These are phyloP conservation scores for Cucurbita argyrosperma DNA, from an alignment of 306 rosid genomes.

Conservation along the genomic window DNA sequence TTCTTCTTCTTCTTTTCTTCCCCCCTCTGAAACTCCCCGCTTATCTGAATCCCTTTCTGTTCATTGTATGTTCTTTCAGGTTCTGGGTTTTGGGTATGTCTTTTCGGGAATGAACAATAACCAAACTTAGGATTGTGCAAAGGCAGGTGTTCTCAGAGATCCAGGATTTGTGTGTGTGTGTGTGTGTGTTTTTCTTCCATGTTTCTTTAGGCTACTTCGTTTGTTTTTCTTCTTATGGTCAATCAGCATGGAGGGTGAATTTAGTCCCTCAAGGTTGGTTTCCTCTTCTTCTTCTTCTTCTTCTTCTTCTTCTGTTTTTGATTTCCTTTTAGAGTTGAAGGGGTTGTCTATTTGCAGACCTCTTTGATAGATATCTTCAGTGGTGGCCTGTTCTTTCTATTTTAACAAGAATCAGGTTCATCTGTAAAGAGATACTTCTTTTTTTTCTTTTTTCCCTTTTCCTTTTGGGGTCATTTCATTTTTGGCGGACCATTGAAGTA, in stretches of 20 bases:
- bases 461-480: neutral
- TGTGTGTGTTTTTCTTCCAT: neutral
- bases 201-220: neutral
- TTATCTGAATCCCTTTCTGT: slow-evolving; percentile 99
- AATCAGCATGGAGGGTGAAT: slow-evolving; percentile 48
- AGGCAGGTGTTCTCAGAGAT: slow-evolving; percentile 99
- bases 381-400: slow-evolving; percentile 36
- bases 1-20: neutral
- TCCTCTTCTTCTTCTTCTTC: neutral
- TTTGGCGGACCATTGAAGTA: neutral
- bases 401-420: slow-evolving; percentile 39
- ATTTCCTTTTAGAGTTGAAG: slow-evolving; percentile 14
- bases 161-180: slow-evolving; percentile 28
- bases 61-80: slow-evolving; percentile 91
- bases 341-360: slow-evolving; percentile 76
- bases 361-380: slow-evolving; percentile 27
- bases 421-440: neutral
- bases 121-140: slow-evolving; percentile 60
- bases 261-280: slow-evolving; percentile 48
- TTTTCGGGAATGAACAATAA: slow-evolving; percentile 17
- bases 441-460: neutral
- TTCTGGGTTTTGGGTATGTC: slow-evolving; percentile 75
- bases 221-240: neutral
- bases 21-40: slow-evolving; percentile 56
- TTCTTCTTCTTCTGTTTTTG: neutral